Conservation (phyloP, 2,329 filamentous ascomycete species). For the Talaromyces sp. region DNA sequence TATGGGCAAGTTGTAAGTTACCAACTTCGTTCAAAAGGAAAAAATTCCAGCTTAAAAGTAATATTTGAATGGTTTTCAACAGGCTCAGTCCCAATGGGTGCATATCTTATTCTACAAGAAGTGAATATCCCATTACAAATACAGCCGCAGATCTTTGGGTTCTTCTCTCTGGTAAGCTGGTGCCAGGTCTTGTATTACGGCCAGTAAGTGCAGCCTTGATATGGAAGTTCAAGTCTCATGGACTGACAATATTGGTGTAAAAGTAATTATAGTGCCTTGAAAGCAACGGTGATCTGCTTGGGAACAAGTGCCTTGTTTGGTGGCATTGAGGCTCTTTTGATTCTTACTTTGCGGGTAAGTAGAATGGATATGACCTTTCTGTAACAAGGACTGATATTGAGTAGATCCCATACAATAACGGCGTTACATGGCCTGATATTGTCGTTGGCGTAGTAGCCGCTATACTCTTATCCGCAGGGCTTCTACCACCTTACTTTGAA, state of each 20-base stretch:
- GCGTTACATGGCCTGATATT: slow-evolving; percentile 57
- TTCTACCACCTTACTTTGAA: slow-evolving; percentile 65
- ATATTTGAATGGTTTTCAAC: background rate
- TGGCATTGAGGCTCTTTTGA: slow-evolving; percentile 58
- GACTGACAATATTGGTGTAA: background rate
- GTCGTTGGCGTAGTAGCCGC: slow-evolving; percentile 62
- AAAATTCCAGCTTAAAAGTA: too few relatives aligned
- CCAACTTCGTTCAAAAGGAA: too few relatives aligned
- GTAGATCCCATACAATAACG: slow-evolving; percentile 56
- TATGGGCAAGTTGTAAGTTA: slow-evolving; percentile 60
- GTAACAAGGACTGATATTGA: background rate
- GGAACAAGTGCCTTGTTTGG: slow-evolving; percentile 51
- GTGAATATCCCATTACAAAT: slow-evolving; percentile 59
- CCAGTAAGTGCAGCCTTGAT: slow-evolving; percentile 40
- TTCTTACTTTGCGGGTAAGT: slow-evolving; percentile 59
- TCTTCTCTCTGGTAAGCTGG: slow-evolving; percentile 55
- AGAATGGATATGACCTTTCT: background rate
- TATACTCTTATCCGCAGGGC: slow-evolving; percentile 58
- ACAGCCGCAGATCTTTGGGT: slow-evolving; percentile 58
- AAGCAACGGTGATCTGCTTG: slow-evolving; percentile 47
- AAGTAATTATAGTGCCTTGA: slow-evolving; percentile 48
- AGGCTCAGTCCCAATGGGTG: slow-evolving; percentile 54
- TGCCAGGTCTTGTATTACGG: slow-evolving; percentile 57
- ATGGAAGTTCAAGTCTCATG: background rate
- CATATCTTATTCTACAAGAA: slow-evolving; percentile 57